Evolutionary conservation across 805 yeast genomes (phyloP), one percentile per base, ranked within the genome.

Genomic region (Candida tammaniensis): DNA sequence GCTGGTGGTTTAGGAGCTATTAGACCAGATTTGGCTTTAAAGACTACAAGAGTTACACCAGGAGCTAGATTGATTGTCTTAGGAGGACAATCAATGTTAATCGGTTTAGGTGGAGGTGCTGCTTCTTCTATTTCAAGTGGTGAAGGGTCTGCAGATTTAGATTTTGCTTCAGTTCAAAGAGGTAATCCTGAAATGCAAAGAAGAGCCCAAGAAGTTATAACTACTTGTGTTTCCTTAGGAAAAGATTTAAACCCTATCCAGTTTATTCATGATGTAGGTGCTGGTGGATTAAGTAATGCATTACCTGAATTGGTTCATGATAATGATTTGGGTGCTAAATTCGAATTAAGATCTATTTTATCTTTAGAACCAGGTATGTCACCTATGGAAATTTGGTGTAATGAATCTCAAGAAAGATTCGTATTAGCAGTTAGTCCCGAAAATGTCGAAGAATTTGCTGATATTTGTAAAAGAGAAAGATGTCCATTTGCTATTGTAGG

Each of bases 321-420:
- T 60, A 93, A 93, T 58, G 93, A 85, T 46, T 74, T 93, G 43
- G 99, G 99, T 58, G 99, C 96, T 18, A 72, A 59, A 45, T 93
- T 93, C 45, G 96, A 93, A 61, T 73, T 93, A 46, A 80, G 99
- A 64, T 84, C 89, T 36, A 82, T 93, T 38, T 76, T 95, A 37
- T 82, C 88, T 23, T 74, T 88, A 46, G 99, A 93, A 61, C 95
- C 96, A 31, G 95, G 97, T 39, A 87, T 93, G 97, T 91, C 98
- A 4, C 98, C 99, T 36, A 86, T 93, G 95, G 98, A 93, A 69
- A 87, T 93, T 45, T 93, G 99, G 99, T 93, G 99, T 76, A 91
- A 95, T 52, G 98, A 93, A 66, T 93, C 98, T 2, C 99, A 93
- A 68, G 99, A 93, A 64, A 81, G 99, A 61, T 93, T 89, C 52